Evolutionary conservation across 768 basidiomycete genomes (phyloP).

Genomic region (Chlorophyllum brunneum): DNA sequence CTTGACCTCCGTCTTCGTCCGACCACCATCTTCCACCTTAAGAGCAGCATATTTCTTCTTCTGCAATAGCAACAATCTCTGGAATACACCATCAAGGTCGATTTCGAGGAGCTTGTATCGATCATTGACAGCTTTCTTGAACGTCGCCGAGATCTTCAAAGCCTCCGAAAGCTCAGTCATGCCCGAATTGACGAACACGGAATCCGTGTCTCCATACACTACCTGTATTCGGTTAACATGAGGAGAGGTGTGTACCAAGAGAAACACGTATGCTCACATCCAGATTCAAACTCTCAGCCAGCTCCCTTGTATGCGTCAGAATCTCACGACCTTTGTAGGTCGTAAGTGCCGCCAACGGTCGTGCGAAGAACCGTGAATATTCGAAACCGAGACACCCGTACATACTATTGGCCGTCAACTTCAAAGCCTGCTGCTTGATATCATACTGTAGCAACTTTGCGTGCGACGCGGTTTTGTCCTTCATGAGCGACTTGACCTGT

Average conservation of each 20-base stretch:
- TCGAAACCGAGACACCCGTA: conserved; percentile 99
- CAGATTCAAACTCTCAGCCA: conserved; percentile 86
- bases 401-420: conserved; percentile 99
- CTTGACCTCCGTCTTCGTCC: conserved; percentile 85
- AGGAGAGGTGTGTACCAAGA: background rate
- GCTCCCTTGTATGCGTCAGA: conserved; percentile 85
- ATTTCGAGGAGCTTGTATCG: conserved; percentile 95
- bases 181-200: conserved; percentile 97
- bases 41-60: conserved; percentile 99
- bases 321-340: conserved; percentile 99
- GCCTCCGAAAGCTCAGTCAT: conserved; percentile 86
- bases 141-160: conserved; percentile 82
- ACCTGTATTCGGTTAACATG: conserved; percentile 51
- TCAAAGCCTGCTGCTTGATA: conserved; percentile 95
- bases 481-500: conserved; percentile 93
- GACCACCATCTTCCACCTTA: conserved; percentile 83
- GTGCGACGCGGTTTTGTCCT: conserved; percentile 67
- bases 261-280: conserved; percentile 56
- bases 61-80: conserved; percentile 86
- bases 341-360: conserved; percentile 94
- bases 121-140: conserved; percentile 97
- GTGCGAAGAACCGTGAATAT: conserved; percentile 93
- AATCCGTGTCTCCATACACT: conserved; percentile 98
- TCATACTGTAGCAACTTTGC: conserved; percentile 91
- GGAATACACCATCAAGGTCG: conserved; percentile 92